Evolutionary conservation across 331 rosid species (phyloP), one percentile per base, ranked within the genome.

Genomic region (Prunus yedoensis): DNA sequence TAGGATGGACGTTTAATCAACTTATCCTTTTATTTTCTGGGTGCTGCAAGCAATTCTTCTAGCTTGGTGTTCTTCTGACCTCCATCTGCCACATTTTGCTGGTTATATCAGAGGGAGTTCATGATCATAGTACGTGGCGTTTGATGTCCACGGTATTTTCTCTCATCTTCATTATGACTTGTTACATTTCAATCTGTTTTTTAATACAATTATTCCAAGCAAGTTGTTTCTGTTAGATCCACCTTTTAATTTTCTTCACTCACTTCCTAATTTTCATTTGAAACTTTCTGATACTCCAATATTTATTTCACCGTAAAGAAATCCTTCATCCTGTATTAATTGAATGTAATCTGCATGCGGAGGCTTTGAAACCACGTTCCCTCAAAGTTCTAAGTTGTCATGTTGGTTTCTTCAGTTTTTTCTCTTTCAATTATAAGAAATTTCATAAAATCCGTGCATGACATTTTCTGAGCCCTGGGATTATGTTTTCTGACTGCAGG

Each of bases 41-140:
- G 66, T 85, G 86, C 88, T 81, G 93, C 90, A 87, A 91, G 87
- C 89, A 75, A 68, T 78, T 78, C 73, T 83, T 91, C 56, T 91
- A 89, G 96, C 89, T 91, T 76, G 93, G 89, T 76, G 88, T 87
- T 77, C 90, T 91, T 70, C 8, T 91, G 56, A 85, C 89, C 46
- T 35, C 93, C 67, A 62, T 88, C 60, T 92, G 97, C 73, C 90
- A 92, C 79, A 71, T 90, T 80, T 28, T 92, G 78, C 85, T 90
- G 88, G 97, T 91, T 82, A 88, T 93, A 67, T 91, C 98, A 0
- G 97, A 93, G 43, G 98, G 97, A 84, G 90, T 85, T 75, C 91
- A 85, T 70, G 96, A 89, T 72, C 81, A 78, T 73, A 85, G 75
- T 83, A 83, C 85, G 96, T 93, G 98, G 98, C 90, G 77, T 30